Conservation (phyloP, 177 flowering plant genomes). For the Vitis hybrid region DNA sequence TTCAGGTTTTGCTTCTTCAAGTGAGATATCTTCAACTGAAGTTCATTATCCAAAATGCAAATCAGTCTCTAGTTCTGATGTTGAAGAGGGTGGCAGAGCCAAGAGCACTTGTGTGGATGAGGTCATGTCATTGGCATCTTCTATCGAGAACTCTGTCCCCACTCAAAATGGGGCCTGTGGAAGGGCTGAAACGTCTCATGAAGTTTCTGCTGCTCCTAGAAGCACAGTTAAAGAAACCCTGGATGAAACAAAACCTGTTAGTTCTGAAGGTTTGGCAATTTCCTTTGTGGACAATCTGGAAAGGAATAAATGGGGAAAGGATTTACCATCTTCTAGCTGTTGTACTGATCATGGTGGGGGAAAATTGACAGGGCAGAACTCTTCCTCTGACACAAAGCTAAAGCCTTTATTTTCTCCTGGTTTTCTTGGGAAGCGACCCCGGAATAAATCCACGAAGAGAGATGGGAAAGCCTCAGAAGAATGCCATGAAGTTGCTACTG, state of each 20-base stretch:
- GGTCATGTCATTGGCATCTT: background rate
- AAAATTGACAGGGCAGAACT: background rate
- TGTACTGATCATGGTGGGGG: background rate
- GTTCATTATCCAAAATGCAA: slow-evolving; percentile 10
- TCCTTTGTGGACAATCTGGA: slow-evolving; percentile 5
- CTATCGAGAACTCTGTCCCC: slow-evolving; percentile 8
- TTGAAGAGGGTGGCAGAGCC: slow-evolving; percentile 14
- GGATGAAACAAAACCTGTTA: slow-evolving; percentile 11
- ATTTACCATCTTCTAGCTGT: slow-evolving; percentile 1
- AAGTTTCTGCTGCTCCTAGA: background rate
- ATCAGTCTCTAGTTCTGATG: slow-evolving; percentile 8
- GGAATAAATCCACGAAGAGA: slow-evolving; percentile 10
- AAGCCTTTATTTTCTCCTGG: slow-evolving; percentile 41
- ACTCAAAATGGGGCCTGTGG: slow-evolving; percentile 9
- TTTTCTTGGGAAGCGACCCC: slow-evolving; percentile 31
- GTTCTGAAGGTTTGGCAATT: slow-evolving; percentile 5
- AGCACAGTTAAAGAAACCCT: background rate
- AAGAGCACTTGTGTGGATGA: background rate
- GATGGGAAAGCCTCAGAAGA: slow-evolving; percentile 2
- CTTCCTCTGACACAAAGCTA: slow-evolving; percentile 12
- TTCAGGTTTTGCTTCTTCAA: background rate
- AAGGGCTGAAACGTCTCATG: slow-evolving; percentile 10
- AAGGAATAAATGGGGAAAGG: background rate
- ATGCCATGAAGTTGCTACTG: background rate
- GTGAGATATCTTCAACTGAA: slow-evolving; percentile 4